A percentile compares a stretch with the other conserved stretches of the same genome.
Conservation (phyloP, 169 alveolate genomes). For the Plasmodium knowlesi region DNA sequence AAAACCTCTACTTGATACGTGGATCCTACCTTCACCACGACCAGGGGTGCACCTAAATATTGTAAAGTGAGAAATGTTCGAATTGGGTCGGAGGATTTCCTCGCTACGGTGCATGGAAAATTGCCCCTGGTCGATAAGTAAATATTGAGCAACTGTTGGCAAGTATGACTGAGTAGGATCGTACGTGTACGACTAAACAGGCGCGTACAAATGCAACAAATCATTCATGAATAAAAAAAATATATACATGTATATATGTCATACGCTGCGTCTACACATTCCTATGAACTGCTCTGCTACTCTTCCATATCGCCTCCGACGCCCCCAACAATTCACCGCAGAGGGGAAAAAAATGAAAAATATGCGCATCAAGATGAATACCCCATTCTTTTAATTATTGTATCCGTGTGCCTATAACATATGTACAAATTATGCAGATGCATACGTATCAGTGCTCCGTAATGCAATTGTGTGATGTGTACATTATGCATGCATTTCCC, state of each 20-base stretch:
- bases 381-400: background rate
- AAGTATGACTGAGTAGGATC: background rate
- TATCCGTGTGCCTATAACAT: background rate
- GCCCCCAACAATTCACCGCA: background rate
- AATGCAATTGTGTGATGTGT: too few relatives aligned
- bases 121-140: background rate
- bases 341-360: background rate
- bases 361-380: background rate
- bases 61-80: background rate
- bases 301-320: background rate
- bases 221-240: background rate
- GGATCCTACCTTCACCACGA: background rate
- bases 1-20: background rate
- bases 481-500: background rate
- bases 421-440: background rate
- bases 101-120: background rate
- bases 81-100: background rate
- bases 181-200: background rate
- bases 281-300: background rate
- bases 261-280: background rate
- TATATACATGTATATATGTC: background rate
- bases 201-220: background rate
- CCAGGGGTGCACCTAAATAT: background rate
- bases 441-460: too few relatives aligned
- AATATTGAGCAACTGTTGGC: background rate